phyloP scores from a whole-genome alignment of 2,329 filamentous ascomycete species.

The Hysterium pulicare region DNA sequence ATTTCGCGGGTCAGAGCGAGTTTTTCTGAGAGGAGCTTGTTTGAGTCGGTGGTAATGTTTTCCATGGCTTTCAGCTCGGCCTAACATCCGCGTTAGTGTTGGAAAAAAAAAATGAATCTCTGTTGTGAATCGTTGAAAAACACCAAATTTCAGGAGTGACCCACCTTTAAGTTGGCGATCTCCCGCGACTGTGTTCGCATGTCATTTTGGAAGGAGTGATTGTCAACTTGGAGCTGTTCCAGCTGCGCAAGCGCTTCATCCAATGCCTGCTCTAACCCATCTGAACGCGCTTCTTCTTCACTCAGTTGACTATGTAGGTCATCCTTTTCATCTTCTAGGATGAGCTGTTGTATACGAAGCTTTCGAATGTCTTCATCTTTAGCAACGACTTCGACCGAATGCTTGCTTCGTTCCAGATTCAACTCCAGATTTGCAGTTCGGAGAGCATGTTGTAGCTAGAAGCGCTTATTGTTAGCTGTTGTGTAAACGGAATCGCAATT shows the following conservation, averaged over 20 bases:
- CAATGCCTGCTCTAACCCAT: conserved; percentile 50
- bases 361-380: conserved; percentile 74
- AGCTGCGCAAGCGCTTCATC: conserved; percentile 47
- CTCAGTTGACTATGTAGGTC: conserved; percentile 62
- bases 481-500: background rate
- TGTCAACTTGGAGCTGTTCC: conserved; percentile 45
- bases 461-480: conserved; percentile 2
- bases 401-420: conserved; percentile 63
- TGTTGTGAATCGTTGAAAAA: too few species aligned
- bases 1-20: conserved; percentile 59
- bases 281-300: conserved; percentile 59
- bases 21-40: conserved; percentile 66
- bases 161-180: conserved; percentile 55
- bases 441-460: conserved; percentile 49
- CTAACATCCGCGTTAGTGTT: conserved; percentile 42
- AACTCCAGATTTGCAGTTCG: conserved; percentile 60
- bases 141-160: conserved; percentile 39
- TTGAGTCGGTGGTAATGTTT: conserved; percentile 64
- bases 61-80: conserved; percentile 69
- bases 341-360: conserved; percentile 59
- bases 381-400: conserved; percentile 63
- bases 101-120: conserved; percentile 29
- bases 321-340: conserved; percentile 73
- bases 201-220: conserved; percentile 48
- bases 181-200: conserved; percentile 53